phyloP scores from a whole-genome alignment of 2,329 filamentous ascomycete genomes.

The Fusarium brevicatenulatum region DNA sequence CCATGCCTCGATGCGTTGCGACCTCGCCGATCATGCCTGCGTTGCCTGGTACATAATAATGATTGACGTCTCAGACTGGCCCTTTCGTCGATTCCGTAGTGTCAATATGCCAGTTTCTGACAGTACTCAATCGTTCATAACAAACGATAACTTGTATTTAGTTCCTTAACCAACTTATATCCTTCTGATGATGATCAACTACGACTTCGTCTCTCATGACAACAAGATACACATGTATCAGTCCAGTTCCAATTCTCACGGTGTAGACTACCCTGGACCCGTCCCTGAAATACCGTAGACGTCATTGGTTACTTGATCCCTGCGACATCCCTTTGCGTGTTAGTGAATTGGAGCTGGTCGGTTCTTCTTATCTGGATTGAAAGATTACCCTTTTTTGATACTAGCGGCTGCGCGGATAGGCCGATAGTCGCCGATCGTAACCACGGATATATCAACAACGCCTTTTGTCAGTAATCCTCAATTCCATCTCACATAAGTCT shows the following conservation, averaged over 20 bases:
- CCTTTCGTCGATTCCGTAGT: background rate
- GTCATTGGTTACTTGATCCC: slow-evolving; percentile 24
- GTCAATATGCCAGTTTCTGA: background rate
- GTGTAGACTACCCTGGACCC: slow-evolving; percentile 8
- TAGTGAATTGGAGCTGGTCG: background rate
- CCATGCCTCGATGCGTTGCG: background rate
- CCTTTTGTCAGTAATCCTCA: background rate
- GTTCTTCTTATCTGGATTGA: background rate
- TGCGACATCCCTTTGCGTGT: background rate
- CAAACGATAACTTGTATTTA: background rate
- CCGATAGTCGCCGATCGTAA: slow-evolving; percentile 10
- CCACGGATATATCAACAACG: background rate
- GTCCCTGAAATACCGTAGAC: background rate
- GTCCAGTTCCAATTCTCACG: background rate
- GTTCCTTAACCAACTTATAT: background rate
- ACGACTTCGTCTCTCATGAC: background rate
- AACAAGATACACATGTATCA: background rate
- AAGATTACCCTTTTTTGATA: background rate
- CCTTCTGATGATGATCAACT: background rate
- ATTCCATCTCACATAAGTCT: slow-evolving; percentile 9
- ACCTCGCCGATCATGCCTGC: background rate
- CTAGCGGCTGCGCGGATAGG: slow-evolving; percentile 9
- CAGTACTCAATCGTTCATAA: background rate
- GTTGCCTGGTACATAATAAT: no score
- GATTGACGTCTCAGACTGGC: background rate